phyloP scores from a whole-genome alignment of 306 rosid species.

The Sindora glabra region DNA sequence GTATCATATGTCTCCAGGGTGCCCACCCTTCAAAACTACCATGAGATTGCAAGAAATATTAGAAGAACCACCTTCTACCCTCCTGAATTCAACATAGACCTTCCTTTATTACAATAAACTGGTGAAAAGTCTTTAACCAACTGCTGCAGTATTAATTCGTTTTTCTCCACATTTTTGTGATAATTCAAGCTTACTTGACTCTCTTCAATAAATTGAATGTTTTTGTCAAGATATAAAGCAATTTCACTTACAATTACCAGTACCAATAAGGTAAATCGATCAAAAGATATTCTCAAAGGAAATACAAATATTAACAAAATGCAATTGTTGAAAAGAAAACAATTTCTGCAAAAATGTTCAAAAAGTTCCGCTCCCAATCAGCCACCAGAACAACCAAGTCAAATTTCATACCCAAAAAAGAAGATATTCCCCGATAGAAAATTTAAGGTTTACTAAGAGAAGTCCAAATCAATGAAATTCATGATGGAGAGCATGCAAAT shows the following conservation, averaged over 20 bases:
- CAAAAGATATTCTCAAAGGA: neutral
- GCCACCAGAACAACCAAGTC: neutral
- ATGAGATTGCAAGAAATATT: neutral
- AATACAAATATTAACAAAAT: neutral
- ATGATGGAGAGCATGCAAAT: neutral
- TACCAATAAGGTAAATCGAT: no score
- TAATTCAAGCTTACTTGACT: neutral
- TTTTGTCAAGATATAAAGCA: neutral
- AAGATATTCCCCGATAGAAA: neutral
- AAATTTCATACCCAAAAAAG: neutral
- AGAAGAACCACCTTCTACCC: neutral
- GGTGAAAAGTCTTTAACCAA: no score
- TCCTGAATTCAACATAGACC: neutral
- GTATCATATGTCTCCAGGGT: neutral
- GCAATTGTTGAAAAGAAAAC: neutral
- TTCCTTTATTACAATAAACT: no score
- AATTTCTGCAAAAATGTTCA: neutral
- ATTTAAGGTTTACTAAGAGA: neutral
- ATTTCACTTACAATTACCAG: neutral
- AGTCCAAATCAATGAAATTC: neutral
- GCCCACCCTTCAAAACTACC: neutral
- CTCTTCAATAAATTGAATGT: neutral
- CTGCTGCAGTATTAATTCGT: no score
- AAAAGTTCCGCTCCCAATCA: neutral
- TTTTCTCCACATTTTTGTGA: no score